Conservation (phyloP, 768 basidiomycete genomes). For the Pholiota microspora region DNA sequence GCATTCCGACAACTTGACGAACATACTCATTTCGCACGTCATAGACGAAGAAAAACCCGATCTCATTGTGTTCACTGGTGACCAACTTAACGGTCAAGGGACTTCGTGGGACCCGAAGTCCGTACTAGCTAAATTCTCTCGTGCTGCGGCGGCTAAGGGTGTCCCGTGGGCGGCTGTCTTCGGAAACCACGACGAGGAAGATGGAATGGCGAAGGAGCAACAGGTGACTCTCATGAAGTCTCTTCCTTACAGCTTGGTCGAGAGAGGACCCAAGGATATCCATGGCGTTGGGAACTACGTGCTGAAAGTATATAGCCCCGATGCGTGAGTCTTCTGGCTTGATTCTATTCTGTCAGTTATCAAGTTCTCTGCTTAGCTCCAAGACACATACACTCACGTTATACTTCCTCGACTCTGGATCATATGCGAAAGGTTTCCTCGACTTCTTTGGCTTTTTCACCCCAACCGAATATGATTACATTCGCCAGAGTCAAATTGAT, state of each 20-base stretch:
- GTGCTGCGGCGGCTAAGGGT: conserved; percentile 65
- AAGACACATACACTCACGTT: conserved; percentile 86
- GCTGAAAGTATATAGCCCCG: conserved; percentile 79
- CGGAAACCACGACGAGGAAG: conserved; percentile 91
- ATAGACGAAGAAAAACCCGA: conserved; percentile 86
- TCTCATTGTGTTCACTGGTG: conserved; percentile 88
- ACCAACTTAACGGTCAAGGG: conserved; percentile 90
- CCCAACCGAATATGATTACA: conserved; percentile 84
- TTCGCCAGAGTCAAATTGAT: conserved; percentile 78
- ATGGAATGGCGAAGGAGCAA: conserved; percentile 56
- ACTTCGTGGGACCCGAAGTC: conserved; percentile 88
- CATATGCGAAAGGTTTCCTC: conserved; percentile 60
- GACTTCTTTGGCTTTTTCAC: conserved; percentile 64
- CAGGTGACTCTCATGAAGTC: conserved; percentile 72
- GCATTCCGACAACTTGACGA: conserved; percentile 77
- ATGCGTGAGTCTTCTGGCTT: conserved; percentile 55
- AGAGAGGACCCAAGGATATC: conserved; percentile 77
- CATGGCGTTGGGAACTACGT: conserved; percentile 94
- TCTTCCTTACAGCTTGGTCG: conserved; percentile 83
- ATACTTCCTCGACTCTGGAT: conserved; percentile 89
- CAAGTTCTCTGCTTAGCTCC: conserved; percentile 47
- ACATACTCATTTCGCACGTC: conserved; percentile 63
- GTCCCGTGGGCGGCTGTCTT: conserved; percentile 93
- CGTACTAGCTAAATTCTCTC: conserved; percentile 86
- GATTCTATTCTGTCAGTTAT: not conserved